A percentile compares a stretch with the other conserved stretches of the same genome.
Conservation (phyloP, 73 alveolate species). For the Symbiodinium natans region DNA sequence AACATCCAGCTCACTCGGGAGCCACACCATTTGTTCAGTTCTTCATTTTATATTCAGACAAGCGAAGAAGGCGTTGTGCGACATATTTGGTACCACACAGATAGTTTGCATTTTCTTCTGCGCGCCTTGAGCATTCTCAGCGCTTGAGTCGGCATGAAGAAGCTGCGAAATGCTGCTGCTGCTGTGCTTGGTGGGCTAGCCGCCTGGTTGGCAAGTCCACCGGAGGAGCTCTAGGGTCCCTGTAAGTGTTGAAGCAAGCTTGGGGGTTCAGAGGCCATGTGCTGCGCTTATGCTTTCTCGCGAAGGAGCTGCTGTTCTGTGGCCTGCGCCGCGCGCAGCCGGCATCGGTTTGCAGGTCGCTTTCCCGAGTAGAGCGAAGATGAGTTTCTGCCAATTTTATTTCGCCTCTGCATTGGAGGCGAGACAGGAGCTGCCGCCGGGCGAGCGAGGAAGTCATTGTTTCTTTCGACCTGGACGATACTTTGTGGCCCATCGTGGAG, state of each 20-base stretch:
- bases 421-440: neutral
- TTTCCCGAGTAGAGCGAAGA: neutral
- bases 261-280: too few relatives aligned
- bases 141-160: neutral
- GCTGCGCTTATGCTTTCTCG: neutral
- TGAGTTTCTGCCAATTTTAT: neutral
- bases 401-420: too few relatives aligned
- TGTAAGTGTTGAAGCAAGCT: too few relatives aligned
- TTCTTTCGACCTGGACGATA: constrained; percentile 62
- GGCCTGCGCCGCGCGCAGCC: neutral
- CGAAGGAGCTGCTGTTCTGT: neutral
- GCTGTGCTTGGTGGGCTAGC: neutral
- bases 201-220: neutral
- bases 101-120: too few relatives aligned
- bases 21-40: too few relatives aligned
- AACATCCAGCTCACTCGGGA: too few relatives aligned
- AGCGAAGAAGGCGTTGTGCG: too few relatives aligned
- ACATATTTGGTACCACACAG: too few relatives aligned
- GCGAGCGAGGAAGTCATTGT: neutral
- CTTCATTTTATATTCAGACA: too few relatives aligned
- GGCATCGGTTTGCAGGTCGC: neutral
- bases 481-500: constrained; percentile 56
- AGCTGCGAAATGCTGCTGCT: neutral
- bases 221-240: too few relatives aligned
- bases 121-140: too few relatives aligned